Conservation (phyloP, 768 basidiomycete genomes). For the Rhizopogon vulgaris region DNA sequence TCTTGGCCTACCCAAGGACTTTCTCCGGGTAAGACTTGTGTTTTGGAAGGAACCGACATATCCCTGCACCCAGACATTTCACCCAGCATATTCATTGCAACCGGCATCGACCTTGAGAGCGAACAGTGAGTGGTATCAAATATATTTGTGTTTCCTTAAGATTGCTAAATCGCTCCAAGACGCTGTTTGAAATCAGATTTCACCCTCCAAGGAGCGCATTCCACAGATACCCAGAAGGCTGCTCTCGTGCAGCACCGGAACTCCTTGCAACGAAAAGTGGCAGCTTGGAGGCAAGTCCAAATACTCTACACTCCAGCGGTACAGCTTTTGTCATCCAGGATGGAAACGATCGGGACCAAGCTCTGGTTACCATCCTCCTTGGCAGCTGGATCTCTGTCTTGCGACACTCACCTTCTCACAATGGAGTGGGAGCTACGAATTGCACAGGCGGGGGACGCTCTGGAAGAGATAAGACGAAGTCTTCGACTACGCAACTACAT, state of each 20-base stretch:
- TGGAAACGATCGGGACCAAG: not conserved
- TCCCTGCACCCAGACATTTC: conserved; percentile 6
- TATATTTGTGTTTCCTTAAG: not conserved
- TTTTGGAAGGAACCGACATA: not conserved
- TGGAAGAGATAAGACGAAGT: conserved; percentile 1
- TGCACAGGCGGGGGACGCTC: conserved; percentile 10
- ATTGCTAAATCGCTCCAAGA: not conserved
- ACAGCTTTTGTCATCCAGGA: not conserved
- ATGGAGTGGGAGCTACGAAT: conserved; percentile 3
- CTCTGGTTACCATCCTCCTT: not conserved
- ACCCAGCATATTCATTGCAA: conserved; percentile 3
- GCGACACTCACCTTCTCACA: not conserved
- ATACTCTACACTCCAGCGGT: not conserved
- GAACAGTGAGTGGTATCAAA: conserved; percentile 6
- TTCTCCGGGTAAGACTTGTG: too few species aligned
- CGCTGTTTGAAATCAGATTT: not conserved
- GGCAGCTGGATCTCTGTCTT: not conserved
- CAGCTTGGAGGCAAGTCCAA: conserved; percentile 23
- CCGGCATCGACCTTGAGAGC: conserved; percentile 13
- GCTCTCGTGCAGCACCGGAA: conserved; percentile 19
- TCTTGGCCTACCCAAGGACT: too few species aligned
- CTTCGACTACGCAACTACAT: conserved; percentile 6
- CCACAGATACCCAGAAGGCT: conserved; percentile 21
- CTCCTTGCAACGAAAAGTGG: conserved; percentile 16
- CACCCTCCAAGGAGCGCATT: conserved; percentile 8